A percentile compares a stretch with the other conserved stretches of the same genome.
Evolutionary conservation across 371 early-diverging fungal species (phyloP).

Genomic region (Edhazardia aedis): DNA sequence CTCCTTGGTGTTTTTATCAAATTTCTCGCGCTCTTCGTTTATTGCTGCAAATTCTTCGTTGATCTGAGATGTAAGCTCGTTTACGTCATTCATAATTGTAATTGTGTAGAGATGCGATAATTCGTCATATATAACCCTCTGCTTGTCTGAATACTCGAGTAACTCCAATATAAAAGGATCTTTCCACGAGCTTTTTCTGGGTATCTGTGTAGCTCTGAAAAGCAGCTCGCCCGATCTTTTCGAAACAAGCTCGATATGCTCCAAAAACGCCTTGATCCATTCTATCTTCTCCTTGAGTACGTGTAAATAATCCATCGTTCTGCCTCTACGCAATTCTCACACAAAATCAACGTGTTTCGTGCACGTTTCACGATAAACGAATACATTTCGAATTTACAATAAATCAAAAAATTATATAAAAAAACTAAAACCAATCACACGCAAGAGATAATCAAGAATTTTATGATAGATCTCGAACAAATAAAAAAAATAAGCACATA

Average conservation of each 20-base stretch:
- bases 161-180: slow-evolving; percentile 12
- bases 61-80: slow-evolving; percentile 8
- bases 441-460: no score
- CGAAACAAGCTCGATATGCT: slow-evolving; percentile 1
- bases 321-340: no score
- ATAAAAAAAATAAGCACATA: no score
- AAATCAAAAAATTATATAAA: no score
- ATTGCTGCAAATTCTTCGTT: slow-evolving; percentile 8
- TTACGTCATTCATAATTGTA: slow-evolving; percentile 10
- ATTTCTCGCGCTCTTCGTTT: slow-evolving; percentile 6
- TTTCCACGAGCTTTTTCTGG: slow-evolving; percentile 20
- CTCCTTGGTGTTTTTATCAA: slow-evolving; percentile 2
- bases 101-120: neutral
- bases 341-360: no score
- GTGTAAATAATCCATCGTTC: no score
- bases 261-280: slow-evolving; percentile 13
- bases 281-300: slow-evolving; percentile 10
- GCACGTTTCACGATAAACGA: no score
- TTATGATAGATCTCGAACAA: no score
- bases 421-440: no score
- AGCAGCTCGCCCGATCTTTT: slow-evolving; percentile 18
- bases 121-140: slow-evolving; percentile 14
- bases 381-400: no score
- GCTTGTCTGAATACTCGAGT: slow-evolving; percentile 15
- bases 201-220: slow-evolving; percentile 18